Evolutionary conservation across 106 monocot species (phyloP), one percentile per base, ranked within the genome.

Genomic region (Phalaenopsis aphrodite): DNA sequence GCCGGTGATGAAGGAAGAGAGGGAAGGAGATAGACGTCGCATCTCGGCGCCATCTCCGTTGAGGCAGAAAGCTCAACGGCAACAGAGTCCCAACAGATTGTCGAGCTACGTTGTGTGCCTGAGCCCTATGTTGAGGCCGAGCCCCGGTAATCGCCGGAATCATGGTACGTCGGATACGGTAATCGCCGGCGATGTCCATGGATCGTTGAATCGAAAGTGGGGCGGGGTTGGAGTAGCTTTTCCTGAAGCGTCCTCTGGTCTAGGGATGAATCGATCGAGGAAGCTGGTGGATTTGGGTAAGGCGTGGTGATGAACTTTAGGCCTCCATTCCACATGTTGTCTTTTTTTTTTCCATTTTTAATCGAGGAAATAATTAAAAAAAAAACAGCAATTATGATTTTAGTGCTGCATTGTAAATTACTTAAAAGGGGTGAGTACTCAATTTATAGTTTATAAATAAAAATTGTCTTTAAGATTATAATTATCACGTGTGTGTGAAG

Each of bases 221-320:
- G 21, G 61, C 61, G 21, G 52, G 71, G 58, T 19, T 82, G 79
- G 17, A 58, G 61, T 41, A 76, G 66, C 58, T 45, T 81, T 61
- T 8, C 66, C 15, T 16, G 74, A 43, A 4, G 2, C 42, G 1
- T 74, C 46, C 17, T 78, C 56, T 41, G 47, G 56, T 19, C 85
- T 90, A 21, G 57, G 65, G 14, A 82, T 55, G 45, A 85, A 80
- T 81, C 80, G 92, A 75, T 90, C 92, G 38, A 81, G 87, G 82
- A 95, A 92, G 79, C 78, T 95, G 2, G 85, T 84, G 47, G 92
- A 92, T 69, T 24, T 85, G 19, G 83, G 92, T 36, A 79, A 83
- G 80, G 78, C 84, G 42, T 77, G 86, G 42, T 90, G 92, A 92
- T 79, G 71, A 14, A 30, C 38, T 1, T 38, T 39, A 14, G 8